A percentile compares a stretch with the other conserved stretches of the same genome.
Evolutionary conservation across 164 flowering plant species (phyloP).

Genomic region (Tetrastigma voinierianum): DNA sequence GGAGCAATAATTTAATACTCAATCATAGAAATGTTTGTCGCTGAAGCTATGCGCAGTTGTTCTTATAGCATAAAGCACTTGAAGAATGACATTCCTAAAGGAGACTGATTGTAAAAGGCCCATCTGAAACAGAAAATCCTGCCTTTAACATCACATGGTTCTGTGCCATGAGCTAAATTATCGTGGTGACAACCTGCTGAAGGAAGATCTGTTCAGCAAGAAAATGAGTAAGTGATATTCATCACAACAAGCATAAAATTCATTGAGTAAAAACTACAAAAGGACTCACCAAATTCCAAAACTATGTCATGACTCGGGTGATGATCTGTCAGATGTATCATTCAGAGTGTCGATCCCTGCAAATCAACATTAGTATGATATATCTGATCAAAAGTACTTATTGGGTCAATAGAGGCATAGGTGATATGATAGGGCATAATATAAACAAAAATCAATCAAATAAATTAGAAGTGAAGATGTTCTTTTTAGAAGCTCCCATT

Average conservation of each 20-base stretch:
- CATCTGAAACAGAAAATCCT: slow-evolving; percentile 82
- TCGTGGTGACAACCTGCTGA: slow-evolving; percentile 97
- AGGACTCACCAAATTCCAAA: slow-evolving; percentile 81
- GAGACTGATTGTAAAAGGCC: slow-evolving; percentile 67
- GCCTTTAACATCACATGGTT: slow-evolving; percentile 74
- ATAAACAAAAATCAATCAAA: too few species aligned
- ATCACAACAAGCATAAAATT: neutral
- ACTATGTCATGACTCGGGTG: too few species aligned
- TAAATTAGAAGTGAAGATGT: too few species aligned
- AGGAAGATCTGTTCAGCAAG: slow-evolving; percentile 90
- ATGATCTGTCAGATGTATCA: too few species aligned
- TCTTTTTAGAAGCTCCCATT: too few species aligned
- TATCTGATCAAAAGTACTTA: too few species aligned
- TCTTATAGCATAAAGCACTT: slow-evolving; percentile 79
- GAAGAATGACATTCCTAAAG: slow-evolving; percentile 82
- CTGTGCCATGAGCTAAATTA: too few species aligned
- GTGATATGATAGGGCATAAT: too few species aligned
- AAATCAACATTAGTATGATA: too few species aligned
- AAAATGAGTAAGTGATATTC: slow-evolving; percentile 10
- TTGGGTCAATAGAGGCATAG: too few species aligned
- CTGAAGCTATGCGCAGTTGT: slow-evolving; percentile 84
- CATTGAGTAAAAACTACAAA: neutral
- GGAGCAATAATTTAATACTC: too few species aligned
- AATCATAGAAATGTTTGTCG: slow-evolving; percentile 80
- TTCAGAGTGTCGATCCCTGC: too few species aligned